A percentile compares a stretch with the other conserved stretches of the same genome.
These are phyloP conservation scores for Phyllosticta citribraziliensis DNA, from an alignment of 2,329 filamentous ascomycete species.

Conservation along the genomic window DNA sequence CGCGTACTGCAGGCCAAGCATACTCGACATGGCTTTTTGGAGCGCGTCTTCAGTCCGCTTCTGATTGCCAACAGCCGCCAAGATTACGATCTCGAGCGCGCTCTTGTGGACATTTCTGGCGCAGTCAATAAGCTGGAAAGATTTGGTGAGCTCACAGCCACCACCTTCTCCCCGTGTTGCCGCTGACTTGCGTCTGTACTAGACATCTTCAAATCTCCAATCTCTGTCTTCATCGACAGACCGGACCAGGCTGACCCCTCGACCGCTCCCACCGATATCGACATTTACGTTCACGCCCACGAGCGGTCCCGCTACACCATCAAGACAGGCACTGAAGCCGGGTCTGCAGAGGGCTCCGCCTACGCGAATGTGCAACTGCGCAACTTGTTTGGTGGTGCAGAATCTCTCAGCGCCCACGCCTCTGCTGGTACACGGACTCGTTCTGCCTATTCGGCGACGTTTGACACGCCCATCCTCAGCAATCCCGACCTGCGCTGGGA, in stretches of 20 bases:
- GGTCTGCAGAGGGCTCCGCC: slow-evolving; percentile 86
- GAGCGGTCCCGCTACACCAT: slow-evolving; percentile 78
- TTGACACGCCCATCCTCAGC: slow-evolving; percentile 73
- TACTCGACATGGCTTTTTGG: slow-evolving; percentile 75
- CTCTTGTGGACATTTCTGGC: slow-evolving; percentile 60
- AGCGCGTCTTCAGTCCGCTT: slow-evolving; percentile 69
- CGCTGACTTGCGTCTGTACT: slow-evolving; percentile 13
- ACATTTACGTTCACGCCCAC: slow-evolving; percentile 65
- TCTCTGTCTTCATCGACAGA: slow-evolving; percentile 73
- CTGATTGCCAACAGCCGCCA: slow-evolving; percentile 57
- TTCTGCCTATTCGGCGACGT: slow-evolving; percentile 79
- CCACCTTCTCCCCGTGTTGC: background rate
- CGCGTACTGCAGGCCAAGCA: slow-evolving; percentile 72
- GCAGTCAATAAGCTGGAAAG: slow-evolving; percentile 65
- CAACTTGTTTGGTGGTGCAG: slow-evolving; percentile 90
- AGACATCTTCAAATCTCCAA: slow-evolving; percentile 82
- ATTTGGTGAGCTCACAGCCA: slow-evolving; percentile 52
- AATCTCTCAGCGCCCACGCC: slow-evolving; percentile 78
- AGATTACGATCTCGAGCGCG: slow-evolving; percentile 70
- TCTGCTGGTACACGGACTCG: slow-evolving; percentile 82
- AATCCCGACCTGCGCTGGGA: slow-evolving; percentile 74
- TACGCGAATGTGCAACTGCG: slow-evolving; percentile 80
- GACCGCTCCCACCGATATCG: slow-evolving; percentile 65
- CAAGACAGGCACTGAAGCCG: slow-evolving; percentile 90
- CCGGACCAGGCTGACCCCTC: slow-evolving; percentile 59